Base-by-base conservation (phyloP, 2,329 filamentous ascomycete species). In the Paecilomyces sp. region DNA sequence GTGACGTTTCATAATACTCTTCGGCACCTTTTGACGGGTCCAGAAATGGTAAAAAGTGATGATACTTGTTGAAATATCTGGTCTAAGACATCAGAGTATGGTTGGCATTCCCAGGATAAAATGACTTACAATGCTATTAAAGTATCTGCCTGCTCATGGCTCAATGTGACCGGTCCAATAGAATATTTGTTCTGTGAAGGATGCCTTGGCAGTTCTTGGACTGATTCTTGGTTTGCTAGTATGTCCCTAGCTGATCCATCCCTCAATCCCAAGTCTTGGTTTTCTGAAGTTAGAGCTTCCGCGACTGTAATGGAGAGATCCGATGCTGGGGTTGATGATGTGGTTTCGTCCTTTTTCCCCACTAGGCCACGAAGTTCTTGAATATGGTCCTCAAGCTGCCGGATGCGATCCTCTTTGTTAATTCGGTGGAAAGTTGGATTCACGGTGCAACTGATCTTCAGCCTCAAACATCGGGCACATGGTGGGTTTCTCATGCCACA, bases 51-150 rank as follows among this genome's bases (percentile, higher is more conserved):
- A 57, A 31, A n/a, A 57, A 51, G 12, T 41, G 56, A 52, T 57
- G 56, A 33, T 57, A 57, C 9, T 52, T 51, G 30, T 57, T 22
- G 22, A 57, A 57, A 47, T 51, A 57, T 51, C 56, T 57, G 34
- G 30, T 33, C 51, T 54, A 54, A 25, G 28, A 54, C 28, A 54
- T 25, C 22, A 54, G 28, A 2, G 18, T n/a, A n/a, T 54, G n/a
- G n/a, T 31, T 25, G 3, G 51, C 25, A 56, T 25, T 31, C n/a
- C 6, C 24, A 15, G 12, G 5, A 47, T 13, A 28, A 41, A 56
- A 31, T 33, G 30, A 57, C 56, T 51, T 30, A 57, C 56, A 25
- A n/a, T 12, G 34, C 36, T 33, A 52, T 1, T 28, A 52, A 18
- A 13, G n/a, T n/a, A 50, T 57, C 30, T 24, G 41, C 56, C 24